Evolutionary conservation across 306 rosid genomes (phyloP).

Genomic region (Cicer chorassanicum): DNA sequence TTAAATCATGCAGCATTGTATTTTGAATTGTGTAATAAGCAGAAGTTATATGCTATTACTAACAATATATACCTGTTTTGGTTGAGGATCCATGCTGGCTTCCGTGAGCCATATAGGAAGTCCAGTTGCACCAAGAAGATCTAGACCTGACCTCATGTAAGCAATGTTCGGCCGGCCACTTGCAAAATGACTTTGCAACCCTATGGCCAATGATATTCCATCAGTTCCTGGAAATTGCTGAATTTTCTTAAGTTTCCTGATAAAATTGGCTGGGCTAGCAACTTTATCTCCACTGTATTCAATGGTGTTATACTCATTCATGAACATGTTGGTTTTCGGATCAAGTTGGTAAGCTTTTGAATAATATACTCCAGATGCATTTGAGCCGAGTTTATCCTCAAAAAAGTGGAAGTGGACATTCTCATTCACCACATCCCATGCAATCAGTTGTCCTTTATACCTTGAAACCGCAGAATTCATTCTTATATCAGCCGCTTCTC

Average conservation of each 20-base stretch:
- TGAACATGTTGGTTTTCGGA: constrained; percentile 58
- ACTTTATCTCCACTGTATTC: constrained; percentile 51
- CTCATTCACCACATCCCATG: constrained; percentile 87
- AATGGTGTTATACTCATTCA: constrained; percentile 75
- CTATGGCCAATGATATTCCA: constrained; percentile 57
- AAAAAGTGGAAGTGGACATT: constrained; percentile 71
- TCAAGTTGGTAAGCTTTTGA: constrained; percentile 61
- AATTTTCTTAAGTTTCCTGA: constrained; percentile 53
- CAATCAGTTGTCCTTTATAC: constrained; percentile 67
- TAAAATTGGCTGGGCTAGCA: constrained; percentile 51
- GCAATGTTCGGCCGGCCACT: constrained; percentile 61
- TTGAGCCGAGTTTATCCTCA: constrained; percentile 61
- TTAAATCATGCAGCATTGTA: constrained; percentile 11
- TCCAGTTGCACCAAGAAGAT: constrained; percentile 55
- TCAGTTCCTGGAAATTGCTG: constrained; percentile 53
- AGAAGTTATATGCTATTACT: background rate
- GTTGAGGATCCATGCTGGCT: constrained; percentile 48
- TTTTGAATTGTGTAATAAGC: background rate
- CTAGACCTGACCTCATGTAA: constrained; percentile 70
- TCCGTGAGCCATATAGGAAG: constrained; percentile 84
- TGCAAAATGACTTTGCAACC: constrained; percentile 66
- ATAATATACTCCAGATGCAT: constrained; percentile 60
- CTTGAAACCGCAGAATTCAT: constrained; percentile 67
- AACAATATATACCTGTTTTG: constrained; percentile 57
- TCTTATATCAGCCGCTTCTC: constrained; percentile 56